Evolutionary conservation across 2,329 filamentous ascomycete genomes (phyloP), one percentile per base, ranked within the genome.

Genomic region (Incumbomyces lentus): DNA sequence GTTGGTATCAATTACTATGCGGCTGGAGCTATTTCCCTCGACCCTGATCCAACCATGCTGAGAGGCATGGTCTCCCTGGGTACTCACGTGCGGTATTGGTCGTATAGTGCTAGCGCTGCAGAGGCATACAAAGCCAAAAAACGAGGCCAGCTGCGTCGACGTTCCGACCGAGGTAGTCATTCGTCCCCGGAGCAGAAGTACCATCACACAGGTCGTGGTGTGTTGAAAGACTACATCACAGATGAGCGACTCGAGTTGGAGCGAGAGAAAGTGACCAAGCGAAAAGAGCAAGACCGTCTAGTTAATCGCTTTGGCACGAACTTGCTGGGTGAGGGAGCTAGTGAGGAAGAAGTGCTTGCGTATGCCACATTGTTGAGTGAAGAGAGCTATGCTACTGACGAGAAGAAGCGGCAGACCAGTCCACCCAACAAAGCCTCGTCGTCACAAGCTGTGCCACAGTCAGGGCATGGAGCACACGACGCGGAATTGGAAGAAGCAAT

Each of bases 41-140:
- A 98, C 57, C 85, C 90, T 0, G 87, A 96, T 58, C 79, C 92
- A 18, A 89, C 87, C 0, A 73, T 84, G 0, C 75, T 98, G 12
- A 82, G 90, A 31, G 92, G 92, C 5, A 79, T 95, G 50, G 81
- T 95, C 1, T 84, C 89, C 1, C 79, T 95, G 42, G 92, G 92
- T 10, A 85, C 84, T 0, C 84, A 90, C 58, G 68, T 98, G 14
- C 84, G 87, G 11, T 96, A 88, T 63, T 98, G 92, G 92, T 82
- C 85, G 2, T 96, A 93, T 62, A 93, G 86, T 62, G 90, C 88
- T n/a, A 75, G 76, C 18, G 75, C 75, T 8, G 82, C 82, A 0
- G 81, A 84, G 57, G 81, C 87, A 50, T 79, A 82, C 49, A 77
- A 82, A 42, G 81, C 80, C 47, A 84, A 78, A 52, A 95, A 93